Conservation (phyloP, 2,329 filamentous ascomycete species). For the Bertia moriformis region DNA sequence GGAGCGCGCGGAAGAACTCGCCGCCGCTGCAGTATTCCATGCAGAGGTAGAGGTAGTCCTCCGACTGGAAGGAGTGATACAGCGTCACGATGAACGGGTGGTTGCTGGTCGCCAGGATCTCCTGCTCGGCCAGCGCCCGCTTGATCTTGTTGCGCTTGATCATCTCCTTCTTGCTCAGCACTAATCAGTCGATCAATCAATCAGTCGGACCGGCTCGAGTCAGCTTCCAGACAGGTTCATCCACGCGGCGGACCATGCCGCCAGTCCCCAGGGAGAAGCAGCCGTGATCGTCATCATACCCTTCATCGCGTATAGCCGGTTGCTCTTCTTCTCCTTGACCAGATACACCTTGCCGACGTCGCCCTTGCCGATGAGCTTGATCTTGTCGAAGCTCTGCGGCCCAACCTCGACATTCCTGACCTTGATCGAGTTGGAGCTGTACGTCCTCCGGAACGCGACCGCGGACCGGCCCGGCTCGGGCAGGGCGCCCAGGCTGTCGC, state of each 20-base stretch:
- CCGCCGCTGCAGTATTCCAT: constrained; percentile 99
- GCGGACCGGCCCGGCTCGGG: constrained; percentile 52
- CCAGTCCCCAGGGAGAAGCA: neutral
- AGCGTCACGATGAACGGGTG: constrained; percentile 97
- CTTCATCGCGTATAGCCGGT: constrained; percentile 94
- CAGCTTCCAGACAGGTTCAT: constrained; percentile 2
- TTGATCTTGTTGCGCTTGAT: constrained; percentile 99
- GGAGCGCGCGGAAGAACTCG: constrained; percentile 92
- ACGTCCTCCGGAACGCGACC: constrained; percentile 78
- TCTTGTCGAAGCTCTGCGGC: constrained; percentile 94
- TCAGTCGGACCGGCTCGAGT: constrained; percentile 4
- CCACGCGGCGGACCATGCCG: neutral
- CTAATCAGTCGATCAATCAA: constrained; percentile 35
- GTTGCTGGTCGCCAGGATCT: constrained; percentile 95
- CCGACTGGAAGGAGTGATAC: constrained; percentile 97
- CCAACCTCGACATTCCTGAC: constrained; percentile 92
- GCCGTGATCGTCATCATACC: constrained; percentile 38
- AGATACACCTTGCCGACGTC: constrained; percentile 98
- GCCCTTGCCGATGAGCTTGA: constrained; percentile 96
- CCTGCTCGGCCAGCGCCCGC: constrained; percentile 88
- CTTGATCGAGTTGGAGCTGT: constrained; percentile 98
- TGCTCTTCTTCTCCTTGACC: constrained; percentile 94
- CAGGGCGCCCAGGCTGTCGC: constrained; percentile 42
- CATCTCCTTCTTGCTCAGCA: constrained; percentile 99
- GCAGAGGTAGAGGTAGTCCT: constrained; percentile 96